A percentile compares a stretch with the other conserved stretches of the same genome.
Evolutionary conservation across 306 rosid genomes (phyloP).

Genomic region (Lablab purpureus): DNA sequence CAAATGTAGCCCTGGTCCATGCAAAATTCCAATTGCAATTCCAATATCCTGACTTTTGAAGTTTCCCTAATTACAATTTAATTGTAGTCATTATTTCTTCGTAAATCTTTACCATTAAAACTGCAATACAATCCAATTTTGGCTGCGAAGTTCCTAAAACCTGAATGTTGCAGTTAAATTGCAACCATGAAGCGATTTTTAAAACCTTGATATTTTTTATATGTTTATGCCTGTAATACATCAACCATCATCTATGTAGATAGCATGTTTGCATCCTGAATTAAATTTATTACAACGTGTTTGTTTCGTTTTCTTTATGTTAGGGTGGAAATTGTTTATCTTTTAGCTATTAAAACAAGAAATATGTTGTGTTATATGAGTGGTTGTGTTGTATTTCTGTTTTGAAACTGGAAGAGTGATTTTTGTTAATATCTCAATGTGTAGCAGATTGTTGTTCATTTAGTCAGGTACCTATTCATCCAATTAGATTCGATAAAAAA

Average conservation of each 20-base stretch:
- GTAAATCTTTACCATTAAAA: too few relatives aligned
- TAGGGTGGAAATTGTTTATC: background rate
- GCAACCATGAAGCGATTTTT: too few relatives aligned
- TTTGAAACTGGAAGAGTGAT: background rate
- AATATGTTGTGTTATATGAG: background rate
- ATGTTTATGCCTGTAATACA: background rate
- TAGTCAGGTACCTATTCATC: background rate
- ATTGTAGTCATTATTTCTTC: too few relatives aligned
- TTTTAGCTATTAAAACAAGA: too few relatives aligned
- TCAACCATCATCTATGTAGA: background rate
- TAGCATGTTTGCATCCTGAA: background rate
- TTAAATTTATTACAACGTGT: background rate
- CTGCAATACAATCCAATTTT: too few relatives aligned
- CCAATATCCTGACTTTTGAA: too few relatives aligned
- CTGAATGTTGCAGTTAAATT: too few relatives aligned
- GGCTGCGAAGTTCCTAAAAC: too few relatives aligned
- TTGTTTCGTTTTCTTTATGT: background rate
- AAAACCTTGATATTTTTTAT: too few relatives aligned
- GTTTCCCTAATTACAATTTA: too few relatives aligned
- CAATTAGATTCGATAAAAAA: background rate
- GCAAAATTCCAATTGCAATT: too few relatives aligned
- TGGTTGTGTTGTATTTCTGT: background rate
- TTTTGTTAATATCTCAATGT: background rate
- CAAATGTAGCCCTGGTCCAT: too few relatives aligned
- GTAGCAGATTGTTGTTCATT: background rate